Base-by-base conservation (phyloP, 2,329 filamentous ascomycete genomes). In the Microdochium nivale region DNA sequence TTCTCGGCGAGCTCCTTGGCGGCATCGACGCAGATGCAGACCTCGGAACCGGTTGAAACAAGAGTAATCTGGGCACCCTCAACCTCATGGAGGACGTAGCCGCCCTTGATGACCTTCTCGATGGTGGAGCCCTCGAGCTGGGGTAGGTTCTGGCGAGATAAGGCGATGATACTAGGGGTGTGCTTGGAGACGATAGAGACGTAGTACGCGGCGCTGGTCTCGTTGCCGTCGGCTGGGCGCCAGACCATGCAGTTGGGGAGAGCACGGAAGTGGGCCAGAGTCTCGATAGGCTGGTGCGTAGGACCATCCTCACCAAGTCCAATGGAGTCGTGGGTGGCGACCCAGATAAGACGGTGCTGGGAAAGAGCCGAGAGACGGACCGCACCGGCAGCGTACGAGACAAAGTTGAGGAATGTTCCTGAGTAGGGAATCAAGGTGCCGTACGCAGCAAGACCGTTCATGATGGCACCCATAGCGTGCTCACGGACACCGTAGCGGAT, bases 211-310 rank as follows among this genome's bases (percentile, higher is more conserved):
- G 90, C 92, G 68, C 88, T 95, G 64, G 88, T 94, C 87, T 99
- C 94, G 79, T 97, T 97, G 67, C 92, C 92, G 67, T 97, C 94
- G 64, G 94, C 92, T 61, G 94, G 94, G 68, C 94, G 91, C 94
- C 94, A 97, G 65, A 97, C 92, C 89, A 97, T 96, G 80, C 87
- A 88, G 86, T 99, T 99, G 68, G 94, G 94, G 62, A 97, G 83
- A 59, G 94, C 94, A 71, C 94, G 92, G 90, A 97, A 97, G 77
- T 97, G 94, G 55, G 91, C 87, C 58, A 97, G 84, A 46, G 90
- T 96, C 84, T 99, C 94, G 63, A 99, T 96, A 71, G 94, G 94
- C 82, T 99, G 94, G 78, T 99, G 94, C 53, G 94, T 99, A 62
- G 94, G 92, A 58, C 94, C 94, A 67, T 99, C 94, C 78, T 99